These are phyloP conservation scores for Puccinia hordei DNA, from an alignment of 1,284 basidiomycete genomes.

Conservation along the genomic window DNA sequence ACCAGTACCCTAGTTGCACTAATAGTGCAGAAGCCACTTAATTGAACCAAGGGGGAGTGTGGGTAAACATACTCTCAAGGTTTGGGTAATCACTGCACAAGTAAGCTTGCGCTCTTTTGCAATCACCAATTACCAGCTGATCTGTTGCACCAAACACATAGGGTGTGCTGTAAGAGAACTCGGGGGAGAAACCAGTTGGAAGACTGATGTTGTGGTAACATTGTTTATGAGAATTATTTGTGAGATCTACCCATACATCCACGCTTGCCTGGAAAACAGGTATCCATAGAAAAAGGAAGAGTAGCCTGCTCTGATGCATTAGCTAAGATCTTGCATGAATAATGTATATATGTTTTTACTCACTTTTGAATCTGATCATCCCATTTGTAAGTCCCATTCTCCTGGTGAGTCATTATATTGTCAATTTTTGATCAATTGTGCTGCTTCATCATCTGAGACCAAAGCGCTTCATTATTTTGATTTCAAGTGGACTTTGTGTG, in stretches of 20 bases:
- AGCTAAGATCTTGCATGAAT: neutral
- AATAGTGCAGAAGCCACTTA: no score
- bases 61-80: neutral
- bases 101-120: neutral
- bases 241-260: neutral
- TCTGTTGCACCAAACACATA: neutral
- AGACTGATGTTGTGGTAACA: neutral
- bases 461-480: constrained; percentile 23
- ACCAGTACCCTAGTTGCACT: no score
- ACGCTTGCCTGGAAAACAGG: neutral
- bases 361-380: no score
- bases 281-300: neutral
- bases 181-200: neutral
- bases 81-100: neutral
- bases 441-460: constrained; percentile 20
- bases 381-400: no score
- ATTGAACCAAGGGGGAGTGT: neutral
- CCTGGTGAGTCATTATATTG: no score
- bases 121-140: neutral
- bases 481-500: constrained; percentile 4
- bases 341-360: neutral
- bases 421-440: neutral
- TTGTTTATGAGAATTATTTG: neutral
- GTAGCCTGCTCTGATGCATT: neutral
- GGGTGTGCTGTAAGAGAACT: constrained; percentile 3